A percentile compares a stretch with the other conserved stretches of the same genome.
Conservation (phyloP, 140 eudicot species). For the Eryngium alpinum region DNA sequence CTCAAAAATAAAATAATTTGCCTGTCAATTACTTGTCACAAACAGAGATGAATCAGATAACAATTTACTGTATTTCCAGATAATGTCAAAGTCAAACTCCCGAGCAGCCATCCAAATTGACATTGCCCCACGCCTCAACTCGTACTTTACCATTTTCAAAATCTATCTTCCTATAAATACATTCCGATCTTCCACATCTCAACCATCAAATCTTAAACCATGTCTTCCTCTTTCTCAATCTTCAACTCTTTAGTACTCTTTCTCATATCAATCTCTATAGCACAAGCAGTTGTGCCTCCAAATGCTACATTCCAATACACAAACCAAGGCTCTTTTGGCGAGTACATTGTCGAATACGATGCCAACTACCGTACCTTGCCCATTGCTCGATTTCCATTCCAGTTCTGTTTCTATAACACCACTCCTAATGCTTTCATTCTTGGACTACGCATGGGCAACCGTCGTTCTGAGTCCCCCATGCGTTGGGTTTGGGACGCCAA, state of each 20-base stretch:
- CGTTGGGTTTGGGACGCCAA: conserved; percentile 67
- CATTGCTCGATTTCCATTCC: conserved; percentile 5
- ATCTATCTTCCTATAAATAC: neutral
- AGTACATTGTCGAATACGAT: conserved; percentile 1
- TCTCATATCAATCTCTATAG: neutral
- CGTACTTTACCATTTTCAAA: too few species aligned
- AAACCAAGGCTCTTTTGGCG: neutral
- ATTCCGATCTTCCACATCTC: too few species aligned
- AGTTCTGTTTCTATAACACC: conserved; percentile 18
- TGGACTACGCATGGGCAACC: conserved; percentile 16
- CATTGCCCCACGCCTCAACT: too few species aligned
- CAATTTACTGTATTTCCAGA: too few species aligned
- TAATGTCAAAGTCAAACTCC: too few species aligned
- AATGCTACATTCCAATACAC: conserved; percentile 9
- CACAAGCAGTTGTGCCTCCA: neutral
- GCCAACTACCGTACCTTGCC: conserved; percentile 5
- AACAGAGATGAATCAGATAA: too few species aligned
- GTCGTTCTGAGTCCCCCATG: conserved; percentile 23
- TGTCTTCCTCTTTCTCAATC: conserved; percentile 3
- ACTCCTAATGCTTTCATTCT: conserved; percentile 44
- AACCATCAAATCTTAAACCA: neutral
- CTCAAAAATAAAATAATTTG: too few species aligned
- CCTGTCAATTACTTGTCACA: too few species aligned
- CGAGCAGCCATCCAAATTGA: too few species aligned
- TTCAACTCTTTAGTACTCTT: neutral